Percentiles rank a stretch among this genome's conserved stretches.
Evolutionary conservation across 164 flowering plant genomes (phyloP).

Genomic region (Euptelea pleiosperma): DNA sequence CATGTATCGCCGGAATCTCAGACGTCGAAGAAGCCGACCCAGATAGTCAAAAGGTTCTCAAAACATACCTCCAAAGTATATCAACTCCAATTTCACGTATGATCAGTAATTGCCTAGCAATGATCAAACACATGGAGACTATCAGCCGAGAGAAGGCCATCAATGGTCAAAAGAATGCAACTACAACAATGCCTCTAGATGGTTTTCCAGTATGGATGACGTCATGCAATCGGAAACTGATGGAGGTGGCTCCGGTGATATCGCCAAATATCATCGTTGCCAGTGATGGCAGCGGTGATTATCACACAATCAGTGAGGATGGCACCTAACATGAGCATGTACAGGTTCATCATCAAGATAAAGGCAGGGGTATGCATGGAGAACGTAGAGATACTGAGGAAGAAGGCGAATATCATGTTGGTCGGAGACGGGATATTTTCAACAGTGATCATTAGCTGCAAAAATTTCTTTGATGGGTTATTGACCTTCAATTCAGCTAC

Average conservation of each 20-base stretch:
- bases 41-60: conserved; percentile 18
- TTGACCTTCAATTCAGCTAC: conserved; percentile 57
- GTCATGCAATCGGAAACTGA: conserved; percentile 19
- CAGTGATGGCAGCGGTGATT: conserved; percentile 41
- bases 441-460: conserved; percentile 39
- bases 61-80: conserved; percentile 20
- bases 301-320: conserved; percentile 18
- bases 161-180: not conserved
- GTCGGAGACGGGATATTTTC: conserved; percentile 53
- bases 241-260: conserved; percentile 8
- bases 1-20: conserved; percentile 43
- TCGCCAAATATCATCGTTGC: conserved; percentile 34
- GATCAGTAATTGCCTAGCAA: conserved; percentile 42
- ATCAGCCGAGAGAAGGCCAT: not conserved
- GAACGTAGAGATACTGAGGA: conserved; percentile 37
- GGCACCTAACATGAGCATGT: conserved; percentile 38
- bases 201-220: conserved; percentile 27
- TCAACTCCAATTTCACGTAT: conserved; percentile 32
- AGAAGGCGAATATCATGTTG: conserved; percentile 45
- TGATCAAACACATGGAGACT: conserved; percentile 32
- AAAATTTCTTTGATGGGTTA: conserved; percentile 41
- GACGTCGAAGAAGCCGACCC: conserved; percentile 27
- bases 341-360: conserved; percentile 38
- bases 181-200: not conserved
- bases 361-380: conserved; percentile 55